These are phyloP conservation scores for Irpex sp. DNA, from an alignment of 1,284 basidiomycete genomes.

Conservation along the genomic window DNA sequence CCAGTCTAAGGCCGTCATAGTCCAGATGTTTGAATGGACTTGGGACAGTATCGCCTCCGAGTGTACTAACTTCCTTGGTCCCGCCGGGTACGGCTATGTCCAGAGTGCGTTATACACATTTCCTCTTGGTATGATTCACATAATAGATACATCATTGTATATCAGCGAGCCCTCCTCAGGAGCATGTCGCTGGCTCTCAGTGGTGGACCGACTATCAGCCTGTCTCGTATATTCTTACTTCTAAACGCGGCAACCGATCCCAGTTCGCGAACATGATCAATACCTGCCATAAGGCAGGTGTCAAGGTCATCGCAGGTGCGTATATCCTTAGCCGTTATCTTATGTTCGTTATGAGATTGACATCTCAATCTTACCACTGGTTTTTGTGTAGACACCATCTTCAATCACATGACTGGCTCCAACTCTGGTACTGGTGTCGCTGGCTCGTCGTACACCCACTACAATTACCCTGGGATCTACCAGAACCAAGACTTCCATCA, in stretches of 20 bases:
- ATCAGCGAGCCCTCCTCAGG: slow-evolving; percentile 45
- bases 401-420: slow-evolving; percentile 62
- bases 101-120: slow-evolving; percentile 41
- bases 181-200: slow-evolving; percentile 45
- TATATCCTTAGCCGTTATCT: too few species aligned
- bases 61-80: slow-evolving; percentile 63
- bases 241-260: slow-evolving; percentile 51
- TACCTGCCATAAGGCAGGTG: slow-evolving; percentile 58
- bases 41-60: slow-evolving; percentile 57
- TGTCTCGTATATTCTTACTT: slow-evolving; percentile 57
- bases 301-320: slow-evolving; percentile 54
- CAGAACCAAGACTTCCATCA: slow-evolving; percentile 58
- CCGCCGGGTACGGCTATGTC: slow-evolving; percentile 63
- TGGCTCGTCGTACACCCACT: slow-evolving; percentile 51
- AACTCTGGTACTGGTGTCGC: slow-evolving; percentile 45
- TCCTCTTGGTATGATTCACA: slow-evolving; percentile 10
- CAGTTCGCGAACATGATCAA: slow-evolving; percentile 56
- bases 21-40: slow-evolving; percentile 35
- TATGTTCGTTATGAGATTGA: too few species aligned
- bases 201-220: slow-evolving; percentile 76
- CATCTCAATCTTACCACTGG: not conserved
- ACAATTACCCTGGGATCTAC: slow-evolving; percentile 56
- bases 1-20: slow-evolving; percentile 22
- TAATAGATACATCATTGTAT: not conserved
- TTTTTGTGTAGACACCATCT: slow-evolving; percentile 46